Conservation (phyloP, 495 filamentous ascomycete genomes). For the Penicillium robsamsonii region DNA sequence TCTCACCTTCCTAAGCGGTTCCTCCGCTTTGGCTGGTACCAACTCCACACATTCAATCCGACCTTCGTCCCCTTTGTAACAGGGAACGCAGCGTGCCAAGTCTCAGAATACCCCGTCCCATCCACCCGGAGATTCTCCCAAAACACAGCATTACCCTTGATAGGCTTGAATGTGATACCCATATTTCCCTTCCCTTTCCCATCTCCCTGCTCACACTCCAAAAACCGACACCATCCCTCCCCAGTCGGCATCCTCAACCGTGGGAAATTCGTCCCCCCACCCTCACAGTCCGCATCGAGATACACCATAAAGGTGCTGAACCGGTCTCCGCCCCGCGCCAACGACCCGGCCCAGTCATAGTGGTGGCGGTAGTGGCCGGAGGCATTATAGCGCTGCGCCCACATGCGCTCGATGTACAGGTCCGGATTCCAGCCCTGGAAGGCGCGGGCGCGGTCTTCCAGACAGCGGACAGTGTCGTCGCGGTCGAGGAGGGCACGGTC, state of each 20-base stretch:
- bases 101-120: constrained; percentile 62
- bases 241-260: constrained; percentile 41
- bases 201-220: constrained; percentile 52
- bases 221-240: constrained; percentile 54
- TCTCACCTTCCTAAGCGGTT: constrained; percentile 6
- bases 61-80: constrained; percentile 67
- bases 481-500: constrained; percentile 58
- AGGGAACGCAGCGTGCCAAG: constrained; percentile 68
- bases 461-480: constrained; percentile 62
- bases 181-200: background rate
- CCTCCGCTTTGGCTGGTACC: constrained; percentile 42
- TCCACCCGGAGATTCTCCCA: constrained; percentile 69
- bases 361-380: constrained; percentile 59
- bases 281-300: constrained; percentile 54
- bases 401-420: constrained; percentile 60
- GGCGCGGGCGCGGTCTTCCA: constrained; percentile 63
- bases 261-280: constrained; percentile 63
- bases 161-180: constrained; percentile 64
- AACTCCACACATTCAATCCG: constrained; percentile 79
- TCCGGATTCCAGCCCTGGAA: constrained; percentile 67
- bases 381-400: constrained; percentile 57
- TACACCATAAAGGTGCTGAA: constrained; percentile 65
- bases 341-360: constrained; percentile 55
- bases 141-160: constrained; percentile 70
- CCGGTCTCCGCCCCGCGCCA: constrained; percentile 42